These are phyloP conservation scores for Saccharum officinarum DNA, from an alignment of 176 grass and related monocot species.

Conservation along the genomic window DNA sequence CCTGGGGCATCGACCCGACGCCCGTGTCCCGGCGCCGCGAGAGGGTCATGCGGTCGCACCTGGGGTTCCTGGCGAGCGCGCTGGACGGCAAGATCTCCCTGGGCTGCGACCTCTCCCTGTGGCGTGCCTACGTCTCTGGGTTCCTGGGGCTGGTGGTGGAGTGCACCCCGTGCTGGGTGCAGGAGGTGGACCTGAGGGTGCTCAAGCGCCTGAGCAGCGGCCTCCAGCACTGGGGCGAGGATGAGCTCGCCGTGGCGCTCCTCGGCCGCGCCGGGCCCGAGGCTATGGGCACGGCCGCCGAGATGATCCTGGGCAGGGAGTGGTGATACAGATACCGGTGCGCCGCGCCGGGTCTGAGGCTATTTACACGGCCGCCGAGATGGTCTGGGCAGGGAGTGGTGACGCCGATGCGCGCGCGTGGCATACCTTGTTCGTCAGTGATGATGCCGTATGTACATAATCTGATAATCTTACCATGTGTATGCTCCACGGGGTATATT, in stretches of 20 bases:
- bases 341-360: no score
- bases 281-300: constrained; percentile 65
- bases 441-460: constrained; percentile 32
- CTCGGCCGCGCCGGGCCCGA: constrained; percentile 53
- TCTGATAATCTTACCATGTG: neutral
- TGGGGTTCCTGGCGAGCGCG: constrained; percentile 77
- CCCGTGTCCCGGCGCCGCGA: constrained; percentile 62
- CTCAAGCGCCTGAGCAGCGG: constrained; percentile 65
- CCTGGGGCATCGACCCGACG: constrained; percentile 75
- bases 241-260: constrained; percentile 64
- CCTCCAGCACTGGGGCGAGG: constrained; percentile 72
- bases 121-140: constrained; percentile 74
- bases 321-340: neutral
- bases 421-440: neutral
- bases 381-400: constrained; percentile 5
- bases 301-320: constrained; percentile 65
- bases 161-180: constrained; percentile 81
- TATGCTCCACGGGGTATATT: neutral
- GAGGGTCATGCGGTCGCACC: constrained; percentile 62
- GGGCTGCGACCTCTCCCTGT: constrained; percentile 68
- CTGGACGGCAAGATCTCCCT: constrained; percentile 85
- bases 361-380: neutral
- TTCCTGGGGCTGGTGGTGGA: constrained; percentile 85
- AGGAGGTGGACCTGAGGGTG: constrained; percentile 66
- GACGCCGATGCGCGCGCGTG: neutral